Conservation (phyloP, 345 rosid species). For the Brassica napus region Da-Ae NC_063439.1:23332001-23332500, state of each 20-base stretch:
- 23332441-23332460: constrained; percentile 18
- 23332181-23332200: background rate
- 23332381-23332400: background rate
- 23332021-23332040: background rate
- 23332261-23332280: background rate
- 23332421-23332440: background rate
- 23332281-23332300: no score
- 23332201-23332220: background rate
- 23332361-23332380: background rate
- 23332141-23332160: background rate
- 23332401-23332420: background rate
- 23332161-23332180: background rate
- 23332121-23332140: background rate
- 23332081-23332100: background rate
- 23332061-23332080: background rate
- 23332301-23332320: background rate
- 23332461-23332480: background rate
- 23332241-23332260: background rate
- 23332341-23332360: background rate
- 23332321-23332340: background rate
- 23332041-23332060: background rate
- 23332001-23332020: background rate
- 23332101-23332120: background rate
- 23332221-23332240: background rate
- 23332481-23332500: constrained; percentile 9